phyloP scores from a whole-genome alignment of 768 basidiomycete species.

The Tubosaeta sp. region DNA sequence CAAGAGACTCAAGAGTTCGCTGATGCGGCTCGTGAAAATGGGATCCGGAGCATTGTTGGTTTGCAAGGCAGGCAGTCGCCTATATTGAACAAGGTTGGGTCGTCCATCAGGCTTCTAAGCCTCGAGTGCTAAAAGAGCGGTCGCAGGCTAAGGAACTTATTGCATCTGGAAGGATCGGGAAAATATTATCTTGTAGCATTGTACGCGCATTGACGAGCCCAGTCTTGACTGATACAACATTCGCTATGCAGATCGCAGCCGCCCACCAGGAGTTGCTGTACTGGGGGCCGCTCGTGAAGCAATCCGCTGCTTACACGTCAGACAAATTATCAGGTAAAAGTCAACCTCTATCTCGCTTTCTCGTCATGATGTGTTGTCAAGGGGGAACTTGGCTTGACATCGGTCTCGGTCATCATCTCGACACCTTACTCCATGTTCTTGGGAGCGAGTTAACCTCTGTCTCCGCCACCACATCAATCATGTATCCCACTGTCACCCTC shows the following conservation, averaged over 20 bases:
- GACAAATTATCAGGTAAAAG: background rate
- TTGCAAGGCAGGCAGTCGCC: constrained; percentile 14
- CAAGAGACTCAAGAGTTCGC: constrained; percentile 10
- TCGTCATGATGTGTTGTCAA: background rate
- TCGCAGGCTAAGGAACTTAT: constrained; percentile 8
- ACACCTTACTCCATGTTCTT: constrained; percentile 6
- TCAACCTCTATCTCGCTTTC: background rate
- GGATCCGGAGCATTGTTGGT: constrained; percentile 4
- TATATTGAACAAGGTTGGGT: constrained; percentile 3
- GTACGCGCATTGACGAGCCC: background rate
- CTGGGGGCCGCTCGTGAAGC: constrained; percentile 5
- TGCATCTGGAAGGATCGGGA: constrained; percentile 6
- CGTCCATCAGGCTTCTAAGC: no score
- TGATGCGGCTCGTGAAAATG: constrained; percentile 4
- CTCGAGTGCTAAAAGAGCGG: background rate
- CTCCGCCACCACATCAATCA: background rate
- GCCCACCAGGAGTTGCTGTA: background rate
- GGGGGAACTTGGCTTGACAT: constrained; percentile 4
- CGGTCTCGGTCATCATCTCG: constrained; percentile 2
- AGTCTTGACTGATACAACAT: background rate
- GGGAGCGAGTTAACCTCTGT: constrained; percentile 2
- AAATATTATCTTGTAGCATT: constrained; percentile 8
- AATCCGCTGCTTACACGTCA: background rate
- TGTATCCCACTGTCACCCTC: constrained; percentile 3
- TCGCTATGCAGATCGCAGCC: background rate